A percentile compares a stretch with the other conserved stretches of the same genome.
These are phyloP conservation scores for Eragrostis tef DNA, from an alignment of 202 grass and related monocot species.

Conservation along the genomic window DNA sequence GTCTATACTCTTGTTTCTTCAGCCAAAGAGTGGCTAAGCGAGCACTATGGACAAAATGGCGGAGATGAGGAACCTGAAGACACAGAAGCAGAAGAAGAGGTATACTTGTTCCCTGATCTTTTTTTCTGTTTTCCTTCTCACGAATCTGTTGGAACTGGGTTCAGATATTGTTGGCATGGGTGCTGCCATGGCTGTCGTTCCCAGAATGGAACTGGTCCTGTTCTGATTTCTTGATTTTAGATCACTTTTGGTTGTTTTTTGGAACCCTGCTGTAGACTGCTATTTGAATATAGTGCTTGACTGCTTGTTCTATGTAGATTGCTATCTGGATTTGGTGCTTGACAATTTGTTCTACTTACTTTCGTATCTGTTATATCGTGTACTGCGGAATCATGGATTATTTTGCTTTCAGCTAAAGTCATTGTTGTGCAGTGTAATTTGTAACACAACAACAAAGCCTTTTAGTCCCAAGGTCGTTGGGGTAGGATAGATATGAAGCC, in stretches of 20 bases:
- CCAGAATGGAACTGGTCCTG: neutral
- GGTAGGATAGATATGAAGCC: too few relatives aligned
- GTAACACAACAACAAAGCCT: too few relatives aligned
- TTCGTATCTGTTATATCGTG: neutral
- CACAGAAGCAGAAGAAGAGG: conserved; percentile 67
- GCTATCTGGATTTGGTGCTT: neutral
- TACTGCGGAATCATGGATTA: conserved; percentile 12
- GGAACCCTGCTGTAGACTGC: conserved; percentile 13
- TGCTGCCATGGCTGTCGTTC: conserved; percentile 1
- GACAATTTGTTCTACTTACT: conserved; percentile 1
- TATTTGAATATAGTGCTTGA: neutral
- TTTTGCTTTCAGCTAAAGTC: neutral
- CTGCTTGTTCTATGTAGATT: conserved; percentile 24
- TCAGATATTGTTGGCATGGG: neutral
- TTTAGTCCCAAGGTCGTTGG: too few relatives aligned
- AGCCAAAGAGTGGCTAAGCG: conserved; percentile 94
- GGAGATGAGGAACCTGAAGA: conserved; percentile 63
- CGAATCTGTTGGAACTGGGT: conserved; percentile 33
- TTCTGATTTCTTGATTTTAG: neutral
- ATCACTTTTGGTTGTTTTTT: neutral
- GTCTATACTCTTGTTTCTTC: conserved; percentile 93
- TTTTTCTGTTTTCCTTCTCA: conserved; percentile 31
- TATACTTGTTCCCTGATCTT: conserved; percentile 39
- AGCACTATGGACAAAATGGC: conserved; percentile 75
- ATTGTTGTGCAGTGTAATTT: conserved; percentile 13